Base-by-base conservation (phyloP, 768 basidiomycete genomes). In the Exsudoporus frostii region DNA sequence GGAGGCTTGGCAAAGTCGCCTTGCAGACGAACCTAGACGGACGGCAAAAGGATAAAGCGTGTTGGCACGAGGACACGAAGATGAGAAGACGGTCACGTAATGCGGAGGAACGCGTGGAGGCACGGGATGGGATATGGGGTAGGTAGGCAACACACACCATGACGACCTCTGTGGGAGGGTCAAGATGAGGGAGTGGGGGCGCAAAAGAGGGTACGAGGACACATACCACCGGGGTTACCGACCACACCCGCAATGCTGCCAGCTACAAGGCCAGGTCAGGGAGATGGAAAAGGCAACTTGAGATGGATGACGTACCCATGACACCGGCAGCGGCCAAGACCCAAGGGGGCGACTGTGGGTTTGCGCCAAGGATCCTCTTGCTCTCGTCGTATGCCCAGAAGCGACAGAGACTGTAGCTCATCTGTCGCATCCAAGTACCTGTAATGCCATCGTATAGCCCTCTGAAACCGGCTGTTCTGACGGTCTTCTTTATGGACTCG, bases 351-450 rank as follows among this genome's bases (percentile, higher is more conserved):
- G 86, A 79, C 58, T 88, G 78, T 62, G 70, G 62, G 71, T 73
- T 76, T 14, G 88, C 87, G 20, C 88, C 88, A 0, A 94, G 62
- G 7, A 86, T 58, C 74, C 87, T 91, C 78, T 93, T 95, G 68
- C 86, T 90, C 74, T 90, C 88, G 57, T 94, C 92, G 68, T 94
- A 92, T 15, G 89, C 90, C 83, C 90, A 93, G 75, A 93, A 95
- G n/a, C 92, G 79, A 68, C 90, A 92, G 68, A 93, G 76, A 39
- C 89, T 92, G 73, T 95, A 95, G 32, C 85, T 89, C 90, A 94
- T 92, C 72, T 96, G 92, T 27, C 92, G 82, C 71, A 96, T 72
- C 83, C 90, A 87, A 25, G 92, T 96, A 29, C 92, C 92, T 3
- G 86, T 76, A 54, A 93, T 90, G 17, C 92, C 92, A 65, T 93